phyloP scores from a whole-genome alignment of 2,329 filamentous ascomycete species.

The Monosporascus sp. region DNA sequence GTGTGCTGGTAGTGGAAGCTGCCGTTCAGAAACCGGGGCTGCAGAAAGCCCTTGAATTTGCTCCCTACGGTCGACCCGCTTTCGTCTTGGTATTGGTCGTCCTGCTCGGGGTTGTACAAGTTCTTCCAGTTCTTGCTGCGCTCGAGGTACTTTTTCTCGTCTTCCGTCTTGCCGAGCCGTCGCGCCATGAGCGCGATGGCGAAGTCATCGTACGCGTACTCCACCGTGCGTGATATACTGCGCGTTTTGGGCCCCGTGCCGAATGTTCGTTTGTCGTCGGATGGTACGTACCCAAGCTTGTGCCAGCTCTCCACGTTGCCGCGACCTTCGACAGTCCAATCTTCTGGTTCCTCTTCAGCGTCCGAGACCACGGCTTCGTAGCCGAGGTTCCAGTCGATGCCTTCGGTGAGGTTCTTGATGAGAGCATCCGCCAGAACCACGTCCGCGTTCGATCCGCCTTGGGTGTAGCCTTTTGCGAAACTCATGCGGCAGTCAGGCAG shows the following conservation, averaged over 20 bases:
- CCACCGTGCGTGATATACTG: slow-evolving; percentile 67
- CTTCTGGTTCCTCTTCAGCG: slow-evolving; percentile 59
- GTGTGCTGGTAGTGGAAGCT: slow-evolving; percentile 65
- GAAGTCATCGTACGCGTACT: slow-evolving; percentile 79
- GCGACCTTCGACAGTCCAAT: slow-evolving; percentile 66
- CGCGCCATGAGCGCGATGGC: slow-evolving; percentile 59
- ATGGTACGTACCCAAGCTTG: slow-evolving; percentile 64
- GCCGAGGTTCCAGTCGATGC: slow-evolving; percentile 63
- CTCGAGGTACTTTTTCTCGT: slow-evolving; percentile 55
- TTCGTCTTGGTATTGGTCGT: slow-evolving; percentile 23
- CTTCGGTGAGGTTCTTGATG: slow-evolving; percentile 59
- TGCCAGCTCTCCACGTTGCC: slow-evolving; percentile 70
- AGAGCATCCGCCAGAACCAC: slow-evolving; percentile 66
- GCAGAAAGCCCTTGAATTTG: slow-evolving; percentile 64
- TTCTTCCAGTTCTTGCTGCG: slow-evolving; percentile 67
- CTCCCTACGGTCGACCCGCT: slow-evolving; percentile 25
- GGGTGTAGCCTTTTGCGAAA: slow-evolving; percentile 69
- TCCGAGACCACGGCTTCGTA: slow-evolving; percentile 71
- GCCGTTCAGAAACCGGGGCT: slow-evolving; percentile 61
- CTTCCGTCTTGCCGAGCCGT: slow-evolving; percentile 46
- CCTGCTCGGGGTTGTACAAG: slow-evolving; percentile 49
- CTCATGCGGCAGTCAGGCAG: slow-evolving; percentile 76
- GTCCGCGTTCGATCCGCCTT: slow-evolving; percentile 73
- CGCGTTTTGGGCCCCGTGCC: slow-evolving; percentile 63
- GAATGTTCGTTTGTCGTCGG: slow-evolving; percentile 57